Evolutionary conservation across 2,329 filamentous ascomycete species (phyloP).

Genomic region (Reticulascus tulasneorum): DNA sequence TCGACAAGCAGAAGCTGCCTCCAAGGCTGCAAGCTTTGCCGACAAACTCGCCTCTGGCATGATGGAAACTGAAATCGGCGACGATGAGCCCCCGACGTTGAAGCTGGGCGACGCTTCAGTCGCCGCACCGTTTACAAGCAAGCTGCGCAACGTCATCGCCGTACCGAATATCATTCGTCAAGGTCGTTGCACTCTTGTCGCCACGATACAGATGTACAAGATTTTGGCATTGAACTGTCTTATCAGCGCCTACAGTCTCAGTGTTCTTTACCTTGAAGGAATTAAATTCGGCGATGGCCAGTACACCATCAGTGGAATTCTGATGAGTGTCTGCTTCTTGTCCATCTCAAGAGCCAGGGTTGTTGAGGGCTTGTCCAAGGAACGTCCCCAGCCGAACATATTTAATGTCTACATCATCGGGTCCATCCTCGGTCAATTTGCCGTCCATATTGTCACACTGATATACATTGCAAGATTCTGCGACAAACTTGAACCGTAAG

Average conservation of each 20-base stretch:
- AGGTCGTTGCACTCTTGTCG: conserved; percentile 93
- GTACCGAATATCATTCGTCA: conserved; percentile 98
- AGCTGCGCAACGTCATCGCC: conserved; percentile 92
- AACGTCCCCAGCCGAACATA: conserved; percentile 96
- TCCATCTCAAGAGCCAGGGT: conserved; percentile 97
- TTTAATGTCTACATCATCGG: conserved; percentile 99
- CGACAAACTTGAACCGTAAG: conserved; percentile 79
- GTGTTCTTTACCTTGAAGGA: conserved; percentile 92
- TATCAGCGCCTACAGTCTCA: conserved; percentile 95
- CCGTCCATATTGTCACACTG: conserved; percentile 87
- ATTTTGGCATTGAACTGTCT: conserved; percentile 96
- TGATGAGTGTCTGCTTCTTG: conserved; percentile 99
- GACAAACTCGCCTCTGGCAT: conserved; percentile 83
- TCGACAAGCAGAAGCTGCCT: conserved; percentile 61
- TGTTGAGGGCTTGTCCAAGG: conserved; percentile 92
- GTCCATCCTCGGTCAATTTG: conserved; percentile 94
- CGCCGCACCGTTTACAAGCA: conserved; percentile 94
- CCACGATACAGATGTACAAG: conserved; percentile 99
- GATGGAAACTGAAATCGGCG: conserved; percentile 86
- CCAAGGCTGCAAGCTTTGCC: conserved; percentile 73
- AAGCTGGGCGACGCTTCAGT: conserved; percentile 97
- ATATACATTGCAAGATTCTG: conserved; percentile 93
- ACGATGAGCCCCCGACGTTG: conserved; percentile 88
- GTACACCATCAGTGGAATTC: conserved; percentile 97
- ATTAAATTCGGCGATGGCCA: conserved; percentile 99